phyloP scores from a whole-genome alignment of 176 grass and related monocot species.

The Lolium rigidum region DNA sequence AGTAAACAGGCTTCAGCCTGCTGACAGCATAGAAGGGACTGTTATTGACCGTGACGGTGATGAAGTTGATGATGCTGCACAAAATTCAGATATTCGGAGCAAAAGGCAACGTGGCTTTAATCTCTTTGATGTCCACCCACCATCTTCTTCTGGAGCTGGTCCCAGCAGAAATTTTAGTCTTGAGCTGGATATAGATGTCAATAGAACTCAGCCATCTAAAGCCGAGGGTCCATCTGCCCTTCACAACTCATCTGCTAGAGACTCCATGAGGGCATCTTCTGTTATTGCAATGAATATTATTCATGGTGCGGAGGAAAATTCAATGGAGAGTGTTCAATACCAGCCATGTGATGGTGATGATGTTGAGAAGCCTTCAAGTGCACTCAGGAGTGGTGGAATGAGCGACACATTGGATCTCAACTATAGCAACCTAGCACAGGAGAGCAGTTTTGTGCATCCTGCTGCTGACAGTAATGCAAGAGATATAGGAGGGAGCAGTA shows the following conservation, averaged over 20 bases:
- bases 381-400: constrained; percentile 67
- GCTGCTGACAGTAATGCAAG: constrained; percentile 83
- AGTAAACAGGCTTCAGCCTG: constrained; percentile 66
- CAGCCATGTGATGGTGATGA: constrained; percentile 83
- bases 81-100: constrained; percentile 69
- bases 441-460: constrained; percentile 85
- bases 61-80: constrained; percentile 85
- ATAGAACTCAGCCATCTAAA: constrained; percentile 54
- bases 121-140: constrained; percentile 69
- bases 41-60: constrained; percentile 92
- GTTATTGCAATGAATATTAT: constrained; percentile 96
- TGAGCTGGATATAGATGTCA: constrained; percentile 78
- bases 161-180: constrained; percentile 90
- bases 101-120: constrained; percentile 83
- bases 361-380: constrained; percentile 73
- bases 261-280: constrained; percentile 87
- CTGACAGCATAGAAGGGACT: constrained; percentile 96
- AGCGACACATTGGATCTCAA: constrained; percentile 87
- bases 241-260: constrained; percentile 63
- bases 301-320: constrained; percentile 71
- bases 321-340: constrained; percentile 98
- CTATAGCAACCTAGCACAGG: constrained; percentile 91
- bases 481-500: constrained; percentile 93
- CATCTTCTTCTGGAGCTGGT: constrained; percentile 85
- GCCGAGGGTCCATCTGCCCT: constrained; percentile 47